Conservation (phyloP, 2,329 filamentous ascomycete genomes). For the Chaetomiaceae sp. region DNA sequence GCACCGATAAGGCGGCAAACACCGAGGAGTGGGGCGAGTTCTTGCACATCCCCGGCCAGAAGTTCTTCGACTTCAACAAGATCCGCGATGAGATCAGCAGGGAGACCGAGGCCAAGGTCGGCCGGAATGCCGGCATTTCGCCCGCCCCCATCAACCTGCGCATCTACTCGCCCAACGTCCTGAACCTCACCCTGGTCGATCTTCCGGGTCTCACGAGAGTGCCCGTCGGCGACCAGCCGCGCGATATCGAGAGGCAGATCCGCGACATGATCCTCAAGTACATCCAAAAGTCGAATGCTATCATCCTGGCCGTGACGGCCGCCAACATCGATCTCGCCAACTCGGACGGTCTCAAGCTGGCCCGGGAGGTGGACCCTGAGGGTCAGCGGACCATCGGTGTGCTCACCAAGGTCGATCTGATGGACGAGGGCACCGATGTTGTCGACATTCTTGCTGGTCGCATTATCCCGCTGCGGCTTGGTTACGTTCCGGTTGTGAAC, state of each 20-base stretch:
- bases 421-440: slow-evolving; percentile 98
- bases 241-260: slow-evolving; percentile 95
- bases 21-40: slow-evolving; percentile 98
- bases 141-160: slow-evolving; percentile 94
- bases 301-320: slow-evolving; percentile 92
- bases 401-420: slow-evolving; percentile 95
- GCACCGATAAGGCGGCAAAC: slow-evolving; percentile 83
- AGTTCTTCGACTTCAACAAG: slow-evolving; percentile 97
- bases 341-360: slow-evolving; percentile 94
- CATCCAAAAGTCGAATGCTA: slow-evolving; percentile 96
- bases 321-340: slow-evolving; percentile 98
- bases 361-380: slow-evolving; percentile 93
- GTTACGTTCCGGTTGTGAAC: slow-evolving; percentile 95
- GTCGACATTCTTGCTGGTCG: slow-evolving; percentile 97
- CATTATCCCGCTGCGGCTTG: slow-evolving; percentile 89
- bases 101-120: slow-evolving; percentile 95
- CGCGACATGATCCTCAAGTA: slow-evolving; percentile 98
- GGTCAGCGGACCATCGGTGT: slow-evolving; percentile 98
- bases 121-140: slow-evolving; percentile 93
- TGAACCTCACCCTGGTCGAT: slow-evolving; percentile 94
- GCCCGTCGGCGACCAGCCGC: slow-evolving; percentile 90
- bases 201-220: slow-evolving; percentile 95
- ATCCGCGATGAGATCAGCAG: slow-evolving; percentile 96
- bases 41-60: slow-evolving; percentile 93
- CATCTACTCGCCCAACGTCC: slow-evolving; percentile 97